Percentiles rank a stretch among this genome's conserved stretches.
Conservation (phyloP, 1,284 basidiomycete genomes). For the Ceratobasidium sp. region DNA sequence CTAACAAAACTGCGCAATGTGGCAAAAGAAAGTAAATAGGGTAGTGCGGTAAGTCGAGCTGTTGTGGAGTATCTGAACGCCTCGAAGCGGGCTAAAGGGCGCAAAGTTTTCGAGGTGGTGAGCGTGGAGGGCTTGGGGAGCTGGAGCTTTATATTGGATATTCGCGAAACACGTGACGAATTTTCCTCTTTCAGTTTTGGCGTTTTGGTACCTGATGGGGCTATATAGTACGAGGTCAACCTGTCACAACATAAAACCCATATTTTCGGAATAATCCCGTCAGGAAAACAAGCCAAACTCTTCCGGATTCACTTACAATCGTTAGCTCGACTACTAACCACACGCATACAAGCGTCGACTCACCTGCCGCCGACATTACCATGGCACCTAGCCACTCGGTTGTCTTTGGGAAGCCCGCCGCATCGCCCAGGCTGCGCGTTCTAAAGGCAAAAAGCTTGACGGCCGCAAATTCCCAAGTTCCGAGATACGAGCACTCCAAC, state of each 20-base stretch:
- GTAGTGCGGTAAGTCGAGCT: not conserved
- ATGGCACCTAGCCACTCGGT: conserved; percentile 8
- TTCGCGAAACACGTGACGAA: conserved; percentile 19
- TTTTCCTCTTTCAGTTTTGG: conserved; percentile 44
- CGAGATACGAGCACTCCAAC: conserved; percentile 28
- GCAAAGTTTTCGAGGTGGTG: conserved; percentile 29
- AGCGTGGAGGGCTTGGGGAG: conserved; percentile 32
- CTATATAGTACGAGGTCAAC: not conserved
- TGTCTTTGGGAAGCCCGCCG: conserved; percentile 34
- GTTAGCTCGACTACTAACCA: not conserved
- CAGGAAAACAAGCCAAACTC: not conserved
- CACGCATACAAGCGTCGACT: conserved; percentile 21
- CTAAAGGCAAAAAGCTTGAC: conserved; percentile 12
- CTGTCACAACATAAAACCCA: not conserved
- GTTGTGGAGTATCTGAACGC: not conserved
- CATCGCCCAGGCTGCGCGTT: not conserved
- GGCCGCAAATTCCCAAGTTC: conserved; percentile 19
- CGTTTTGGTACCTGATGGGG: conserved; percentile 26
- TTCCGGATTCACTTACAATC: not conserved
- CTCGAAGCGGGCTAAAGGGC: not conserved
- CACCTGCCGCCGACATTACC: conserved; percentile 21
- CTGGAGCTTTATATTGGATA: conserved; percentile 32
- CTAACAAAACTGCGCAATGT: not conserved
- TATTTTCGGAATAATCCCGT: not conserved
- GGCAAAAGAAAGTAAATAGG: conserved; percentile 32